Evolutionary conservation across 1,139 yeast species (phyloP), one percentile per base, ranked within the genome.

Genomic region (Magnusiomyces clavatus): DNA sequence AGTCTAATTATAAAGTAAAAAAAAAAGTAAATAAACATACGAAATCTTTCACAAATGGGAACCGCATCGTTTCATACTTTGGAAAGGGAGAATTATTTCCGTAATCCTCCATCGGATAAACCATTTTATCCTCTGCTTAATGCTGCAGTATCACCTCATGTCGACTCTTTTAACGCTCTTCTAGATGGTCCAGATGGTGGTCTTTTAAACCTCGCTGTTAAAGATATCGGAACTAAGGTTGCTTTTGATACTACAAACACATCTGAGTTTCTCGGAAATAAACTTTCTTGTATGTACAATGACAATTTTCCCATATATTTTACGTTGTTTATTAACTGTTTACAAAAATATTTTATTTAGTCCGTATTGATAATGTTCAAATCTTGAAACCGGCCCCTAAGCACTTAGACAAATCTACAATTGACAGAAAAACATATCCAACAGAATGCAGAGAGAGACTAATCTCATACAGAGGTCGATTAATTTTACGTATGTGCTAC

Each of bases 91-190:
- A 69, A 77, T 58, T 77, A 95, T 61, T 92, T 88, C 72, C 78
- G 80, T 61, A 82, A 86, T 65, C 98, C 98, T 43, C 95, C 97
- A 49, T 82, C 81, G 71, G 95, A 86, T 61, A 79, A 85, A 64
- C 76, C 87, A 29, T 87, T 88, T 1, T 92, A 73, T 63, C 96
- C 97, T 6, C 72, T 89, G 48, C 77, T 94, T 46, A 78, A 79
- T 54, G 95, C 87, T 56, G 97, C 98, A 12, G 94, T 92, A 41
- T 81, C 81, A 54, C 99, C 98, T 12, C 99, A 92, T 67, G 78
- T 94, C 54, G 97, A 96, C 10, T 92, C 98, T 1, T 92, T 92
- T 76, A 85, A 92, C 74, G 97, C 97, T 13, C 76, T 92, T 54
- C 86, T 95, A 42, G 96, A 86, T 55, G 96, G 96, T 29, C 68